phyloP scores from a whole-genome alignment of 139 green algal genomes.

The Nannochloris sp. region DNA sequence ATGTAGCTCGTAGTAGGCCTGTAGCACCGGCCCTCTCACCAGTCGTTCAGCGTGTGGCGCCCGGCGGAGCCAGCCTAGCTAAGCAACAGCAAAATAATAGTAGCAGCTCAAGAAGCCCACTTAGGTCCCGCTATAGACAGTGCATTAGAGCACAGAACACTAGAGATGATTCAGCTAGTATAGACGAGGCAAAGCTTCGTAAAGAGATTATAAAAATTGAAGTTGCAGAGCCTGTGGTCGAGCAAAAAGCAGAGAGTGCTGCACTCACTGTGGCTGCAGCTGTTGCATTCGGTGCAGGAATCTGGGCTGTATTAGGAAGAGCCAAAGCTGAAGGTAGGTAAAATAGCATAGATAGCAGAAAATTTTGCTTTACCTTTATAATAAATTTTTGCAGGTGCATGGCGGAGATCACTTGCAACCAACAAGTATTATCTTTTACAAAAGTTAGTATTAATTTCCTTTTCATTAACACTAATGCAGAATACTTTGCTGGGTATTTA shows the following conservation, averaged over 20 bases:
- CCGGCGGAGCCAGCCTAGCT: too few relatives aligned
- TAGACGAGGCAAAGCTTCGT: too few relatives aligned
- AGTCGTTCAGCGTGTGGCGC: too few relatives aligned
- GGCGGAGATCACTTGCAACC: not conserved
- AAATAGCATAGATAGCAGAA: not conserved
- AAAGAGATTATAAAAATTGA: conserved; percentile 1
- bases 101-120: too few relatives aligned
- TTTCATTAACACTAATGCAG: not conserved
- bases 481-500: conserved; percentile 93
- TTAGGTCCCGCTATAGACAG: too few relatives aligned
- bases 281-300: conserved; percentile 57
- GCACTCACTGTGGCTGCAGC: conserved; percentile 40
- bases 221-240: conserved; percentile 17
- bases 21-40: too few relatives aligned
- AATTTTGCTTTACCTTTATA: not conserved
- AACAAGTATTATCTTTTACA: too few relatives aligned
- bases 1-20: too few relatives aligned
- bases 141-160: too few relatives aligned
- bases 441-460: not conserved
- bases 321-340: conserved; percentile 1
- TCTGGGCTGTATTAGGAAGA: conserved; percentile 50
- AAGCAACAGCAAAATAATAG: too few relatives aligned
- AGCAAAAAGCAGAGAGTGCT: conserved; percentile 18
- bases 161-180: too few relatives aligned
- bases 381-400: not conserved